Base-by-base conservation (phyloP, 164 flowering plant genomes). In the Kingdonia uniflora region DNA sequence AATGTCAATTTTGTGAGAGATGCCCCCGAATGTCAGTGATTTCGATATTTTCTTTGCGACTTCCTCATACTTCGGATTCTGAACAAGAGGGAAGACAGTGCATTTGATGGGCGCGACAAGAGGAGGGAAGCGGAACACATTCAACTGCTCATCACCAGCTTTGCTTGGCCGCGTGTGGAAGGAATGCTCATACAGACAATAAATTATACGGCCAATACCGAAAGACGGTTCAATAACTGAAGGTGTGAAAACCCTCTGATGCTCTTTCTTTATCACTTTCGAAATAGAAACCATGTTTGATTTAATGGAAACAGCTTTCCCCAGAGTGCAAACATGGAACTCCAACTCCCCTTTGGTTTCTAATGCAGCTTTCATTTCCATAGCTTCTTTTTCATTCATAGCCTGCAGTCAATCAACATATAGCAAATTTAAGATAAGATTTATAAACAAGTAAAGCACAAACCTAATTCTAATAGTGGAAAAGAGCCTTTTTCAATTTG, bases 221-320 rank as follows among this genome's bases (percentile, higher is more conserved):
- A 92, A 92, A 17, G 95, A 92, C 44, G 99, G 99, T 54, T 92
- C 97, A 53, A 92, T 81, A 15, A 92, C 97, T 19, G 99, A 92
- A 24, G 99, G 99, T 0, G 97, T 88, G 55, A 86, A 92, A 50
- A 77, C 84, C 70, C 97, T 77, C 57, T 80, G 86, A 51, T 80
- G 84, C 58, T 78, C 84, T 57, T 76, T 80, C 74, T 72, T 83
- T 52, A 58, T 83, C 70, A 70, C 82, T 57, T 74, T 78, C 23
- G 82, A 75, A 43, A 83, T 78, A 16, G 76, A 56, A 46, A 83
- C 75, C 90, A 83, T 83, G 47, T 64, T 78, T 52, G 67, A 72
- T 44, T 67, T 76, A 54, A 83, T 71, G 0, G 75, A 75, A 38
- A 80, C 82, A 21, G 59, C 59, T 65, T 76, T 73, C 59, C 65